Evolutionary conservation across 306 rosid genomes (phyloP).

Genomic region (Prunus davidiana): DNA sequence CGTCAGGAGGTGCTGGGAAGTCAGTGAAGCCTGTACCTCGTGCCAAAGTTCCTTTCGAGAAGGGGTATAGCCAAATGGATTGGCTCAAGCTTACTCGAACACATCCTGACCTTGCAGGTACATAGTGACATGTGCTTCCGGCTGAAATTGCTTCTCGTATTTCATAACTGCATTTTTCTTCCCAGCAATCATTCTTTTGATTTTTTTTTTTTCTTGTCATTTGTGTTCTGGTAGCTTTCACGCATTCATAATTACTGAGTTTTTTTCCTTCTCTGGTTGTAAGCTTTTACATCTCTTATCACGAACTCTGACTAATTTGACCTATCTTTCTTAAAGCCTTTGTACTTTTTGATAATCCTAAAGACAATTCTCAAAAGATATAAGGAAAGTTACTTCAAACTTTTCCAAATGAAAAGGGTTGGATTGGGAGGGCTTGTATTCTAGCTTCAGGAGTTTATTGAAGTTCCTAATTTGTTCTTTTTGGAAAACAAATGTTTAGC

Average conservation of each 20-base stretch:
- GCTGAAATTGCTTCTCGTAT: neutral
- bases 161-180: neutral
- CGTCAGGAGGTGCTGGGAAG: constrained; percentile 32
- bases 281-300: neutral
- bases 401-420: neutral
- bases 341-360: constrained; percentile 3
- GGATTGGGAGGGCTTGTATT: neutral
- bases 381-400: neutral
- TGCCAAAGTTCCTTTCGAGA: constrained; percentile 91
- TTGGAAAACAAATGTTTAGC: neutral
- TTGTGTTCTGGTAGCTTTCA: neutral
- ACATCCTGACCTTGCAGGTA: constrained; percentile 97
- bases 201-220: neutral
- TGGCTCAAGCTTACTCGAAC: constrained; percentile 92
- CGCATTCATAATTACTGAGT: neutral
- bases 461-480: neutral
- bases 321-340: neutral
- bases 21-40: constrained; percentile 52
- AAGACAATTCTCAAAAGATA: neutral
- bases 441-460: neutral
- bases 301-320: neutral
- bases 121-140: neutral
- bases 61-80: constrained; percentile 96
- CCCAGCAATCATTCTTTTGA: neutral
- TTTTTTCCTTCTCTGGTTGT: neutral